Conservation (phyloP, 176 grass and related monocot genomes). For the Thinopyrum elongatum region DNA sequence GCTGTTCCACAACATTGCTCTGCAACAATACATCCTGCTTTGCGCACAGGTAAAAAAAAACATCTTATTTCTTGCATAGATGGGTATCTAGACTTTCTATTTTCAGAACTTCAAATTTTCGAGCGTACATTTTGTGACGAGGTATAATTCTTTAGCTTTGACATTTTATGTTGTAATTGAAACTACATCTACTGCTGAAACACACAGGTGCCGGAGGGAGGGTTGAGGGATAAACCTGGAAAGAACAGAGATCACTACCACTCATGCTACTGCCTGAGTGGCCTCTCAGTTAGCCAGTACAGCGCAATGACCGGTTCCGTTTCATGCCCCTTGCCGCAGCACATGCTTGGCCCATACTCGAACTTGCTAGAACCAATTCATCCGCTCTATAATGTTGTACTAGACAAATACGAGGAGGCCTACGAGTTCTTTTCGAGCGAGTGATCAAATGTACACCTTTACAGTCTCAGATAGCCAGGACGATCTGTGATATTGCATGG, state of each 20-base stretch:
- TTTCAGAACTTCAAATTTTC: neutral
- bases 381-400: slow-evolving; percentile 74
- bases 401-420: slow-evolving; percentile 62
- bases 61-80: neutral
- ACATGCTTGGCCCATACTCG: slow-evolving; percentile 83
- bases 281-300: slow-evolving; percentile 75
- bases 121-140: neutral
- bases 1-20: slow-evolving; percentile 71
- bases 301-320: slow-evolving; percentile 42
- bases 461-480: neutral
- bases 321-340: slow-evolving; percentile 47
- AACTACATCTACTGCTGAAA: neutral
- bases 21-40: slow-evolving; percentile 93
- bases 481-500: neutral
- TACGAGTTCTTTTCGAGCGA: slow-evolving; percentile 61
- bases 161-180: neutral
- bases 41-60: slow-evolving; percentile 73
- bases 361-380: slow-evolving; percentile 84
- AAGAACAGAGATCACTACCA: slow-evolving; percentile 85
- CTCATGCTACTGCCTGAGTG: slow-evolving; percentile 94
- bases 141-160: neutral
- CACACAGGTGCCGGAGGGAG: slow-evolving; percentile 74
- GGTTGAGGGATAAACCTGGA: slow-evolving; percentile 93
- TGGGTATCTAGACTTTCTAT: neutral
- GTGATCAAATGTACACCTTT: slow-evolving; percentile 9